These are phyloP conservation scores for Neurospora sp. DNA, from an alignment of 2,329 filamentous ascomycete genomes.

Conservation along the genomic window DNA sequence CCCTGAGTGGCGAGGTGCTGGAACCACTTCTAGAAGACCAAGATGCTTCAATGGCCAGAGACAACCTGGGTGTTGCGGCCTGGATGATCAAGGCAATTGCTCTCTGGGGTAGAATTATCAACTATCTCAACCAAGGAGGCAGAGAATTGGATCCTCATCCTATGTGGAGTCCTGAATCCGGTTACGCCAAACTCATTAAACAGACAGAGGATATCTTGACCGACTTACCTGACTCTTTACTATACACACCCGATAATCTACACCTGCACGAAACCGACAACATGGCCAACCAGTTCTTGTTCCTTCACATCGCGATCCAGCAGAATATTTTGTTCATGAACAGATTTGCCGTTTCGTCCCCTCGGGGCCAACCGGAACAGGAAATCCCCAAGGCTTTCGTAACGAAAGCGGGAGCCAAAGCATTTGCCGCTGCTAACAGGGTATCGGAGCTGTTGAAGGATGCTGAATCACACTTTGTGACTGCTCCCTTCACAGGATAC, in stretches of 20 bases:
- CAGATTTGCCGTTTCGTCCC: conserved; percentile 69
- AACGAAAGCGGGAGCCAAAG: conserved; percentile 62
- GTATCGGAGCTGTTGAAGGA: conserved; percentile 80
- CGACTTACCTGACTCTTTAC: conserved; percentile 59
- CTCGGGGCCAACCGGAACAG: conserved; percentile 52
- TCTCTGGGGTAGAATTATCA: conserved; percentile 82
- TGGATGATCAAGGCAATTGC: conserved; percentile 81
- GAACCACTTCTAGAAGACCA: conserved; percentile 52
- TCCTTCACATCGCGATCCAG: conserved; percentile 81
- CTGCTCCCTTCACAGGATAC: conserved; percentile 89
- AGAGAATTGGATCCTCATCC: conserved; percentile 67
- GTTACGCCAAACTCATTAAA: conserved; percentile 59
- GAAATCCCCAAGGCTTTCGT: conserved; percentile 73
- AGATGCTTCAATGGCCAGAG: conserved; percentile 55
- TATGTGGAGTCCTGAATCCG: conserved; percentile 76
- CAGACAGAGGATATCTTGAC: conserved; percentile 62
- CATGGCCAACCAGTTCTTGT: conserved; percentile 84
- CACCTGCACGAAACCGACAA: conserved; percentile 75
- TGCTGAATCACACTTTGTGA: conserved; percentile 67
- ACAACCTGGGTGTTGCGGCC: conserved; percentile 90
- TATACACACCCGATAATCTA: conserved; percentile 73
- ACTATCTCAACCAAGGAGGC: conserved; percentile 83
- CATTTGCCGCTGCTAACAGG: conserved; percentile 73
- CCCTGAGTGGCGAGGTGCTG: conserved; percentile 61
- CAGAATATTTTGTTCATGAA: conserved; percentile 88